Evolutionary conservation across 495 filamentous ascomycete species (phyloP).

Genomic region (Delitschia confertaspora): DNA sequence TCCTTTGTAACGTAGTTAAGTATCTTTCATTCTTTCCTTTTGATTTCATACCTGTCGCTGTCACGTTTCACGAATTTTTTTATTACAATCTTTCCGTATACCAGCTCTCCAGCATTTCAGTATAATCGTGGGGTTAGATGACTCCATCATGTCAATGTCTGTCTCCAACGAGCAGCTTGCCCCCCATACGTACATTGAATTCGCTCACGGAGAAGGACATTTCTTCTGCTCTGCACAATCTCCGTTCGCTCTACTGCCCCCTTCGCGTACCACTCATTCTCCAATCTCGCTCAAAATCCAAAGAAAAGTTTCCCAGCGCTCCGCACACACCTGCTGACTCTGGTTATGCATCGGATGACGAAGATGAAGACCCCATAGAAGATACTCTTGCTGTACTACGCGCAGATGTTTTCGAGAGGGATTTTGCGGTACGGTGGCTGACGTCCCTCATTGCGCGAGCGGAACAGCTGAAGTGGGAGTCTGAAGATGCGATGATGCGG

Average conservation of each 20-base stretch:
- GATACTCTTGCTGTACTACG: constrained; percentile 3
- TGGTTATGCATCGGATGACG: constrained; percentile 19
- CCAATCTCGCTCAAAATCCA: too few relatives aligned
- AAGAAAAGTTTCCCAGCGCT: neutral
- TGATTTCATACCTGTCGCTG: too few relatives aligned
- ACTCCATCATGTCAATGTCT: constrained; percentile 2
- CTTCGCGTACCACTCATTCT: too few relatives aligned
- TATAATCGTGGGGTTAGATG: too few relatives aligned
- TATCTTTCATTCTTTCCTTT: too few relatives aligned
- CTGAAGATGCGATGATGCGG: constrained; percentile 3
- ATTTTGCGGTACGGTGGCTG: constrained; percentile 14
- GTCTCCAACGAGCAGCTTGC: constrained; percentile 15
- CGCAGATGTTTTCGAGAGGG: constrained; percentile 11
- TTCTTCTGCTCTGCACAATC: constrained; percentile 6
- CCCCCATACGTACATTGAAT: constrained; percentile 6
- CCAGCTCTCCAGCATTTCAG: too few relatives aligned
- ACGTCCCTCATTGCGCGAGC: constrained; percentile 10
- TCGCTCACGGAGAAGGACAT: constrained; percentile 1
- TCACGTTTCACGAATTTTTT: too few relatives aligned
- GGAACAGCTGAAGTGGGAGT: constrained; percentile 2
- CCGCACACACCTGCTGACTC: constrained; percentile 7
- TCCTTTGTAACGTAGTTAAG: too few relatives aligned
- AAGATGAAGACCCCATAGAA: neutral
- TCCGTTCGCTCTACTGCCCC: constrained; percentile 10
- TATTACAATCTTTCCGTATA: too few relatives aligned